Conservation (phyloP, 768 basidiomycete genomes). For the Rhizopogon salebrosus region DNA sequence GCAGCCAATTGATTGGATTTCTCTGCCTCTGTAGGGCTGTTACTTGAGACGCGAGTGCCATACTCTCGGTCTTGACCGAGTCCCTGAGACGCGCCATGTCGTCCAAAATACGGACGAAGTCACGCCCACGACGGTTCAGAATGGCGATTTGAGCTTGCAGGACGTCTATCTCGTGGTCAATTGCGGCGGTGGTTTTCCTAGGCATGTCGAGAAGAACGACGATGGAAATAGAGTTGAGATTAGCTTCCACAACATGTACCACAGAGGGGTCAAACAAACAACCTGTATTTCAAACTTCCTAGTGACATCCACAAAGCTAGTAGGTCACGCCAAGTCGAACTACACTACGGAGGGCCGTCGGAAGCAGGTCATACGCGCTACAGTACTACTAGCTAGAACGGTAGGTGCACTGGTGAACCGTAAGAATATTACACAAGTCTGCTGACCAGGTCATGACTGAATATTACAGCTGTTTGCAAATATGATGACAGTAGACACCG, state of each 20-base stretch:
- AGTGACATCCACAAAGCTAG: no score
- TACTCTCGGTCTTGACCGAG: constrained; percentile 29
- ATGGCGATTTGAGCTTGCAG: constrained; percentile 34
- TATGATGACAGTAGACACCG: no score
- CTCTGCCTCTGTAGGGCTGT: constrained; percentile 34
- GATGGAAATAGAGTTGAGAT: neutral
- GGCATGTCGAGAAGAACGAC: constrained; percentile 13
- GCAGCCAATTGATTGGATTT: constrained; percentile 47
- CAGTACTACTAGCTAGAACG: no score
- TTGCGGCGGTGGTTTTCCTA: constrained; percentile 19
- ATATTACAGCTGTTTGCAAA: no score
- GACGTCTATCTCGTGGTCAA: constrained; percentile 33
- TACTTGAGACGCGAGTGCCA: constrained; percentile 24
- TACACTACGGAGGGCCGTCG: no score
- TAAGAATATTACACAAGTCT: no score
- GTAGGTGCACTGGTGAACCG: no score
- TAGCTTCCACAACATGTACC: neutral
- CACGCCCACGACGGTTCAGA: constrained; percentile 33
- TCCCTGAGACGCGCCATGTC: constrained; percentile 35
- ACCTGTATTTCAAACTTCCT: no score
- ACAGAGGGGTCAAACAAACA: no score
- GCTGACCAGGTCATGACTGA: no score
- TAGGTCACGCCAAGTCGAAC: no score
- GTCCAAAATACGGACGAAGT: constrained; percentile 35
- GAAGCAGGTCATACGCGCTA: no score